phyloP scores from a whole-genome alignment of 1,139 yeast genomes.

The Debaryomyces udenii region DNA sequence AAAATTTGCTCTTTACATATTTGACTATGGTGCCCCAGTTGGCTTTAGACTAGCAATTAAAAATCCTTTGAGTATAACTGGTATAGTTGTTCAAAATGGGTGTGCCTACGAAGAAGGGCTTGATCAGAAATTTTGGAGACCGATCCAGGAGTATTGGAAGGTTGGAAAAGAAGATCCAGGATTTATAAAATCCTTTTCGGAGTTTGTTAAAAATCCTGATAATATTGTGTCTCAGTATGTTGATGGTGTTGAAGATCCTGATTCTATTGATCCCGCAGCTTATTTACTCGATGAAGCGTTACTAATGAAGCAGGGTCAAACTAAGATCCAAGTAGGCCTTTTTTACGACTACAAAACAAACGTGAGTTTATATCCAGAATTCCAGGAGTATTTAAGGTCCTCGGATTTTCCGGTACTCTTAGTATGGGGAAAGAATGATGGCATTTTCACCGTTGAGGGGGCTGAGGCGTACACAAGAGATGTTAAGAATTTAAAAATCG shows the following conservation, averaged over 20 bases:
- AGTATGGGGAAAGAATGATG: constrained; percentile 48
- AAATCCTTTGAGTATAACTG: constrained; percentile 29
- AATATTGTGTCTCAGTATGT: constrained; percentile 31
- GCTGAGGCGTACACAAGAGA: constrained; percentile 41
- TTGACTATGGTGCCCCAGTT: constrained; percentile 50
- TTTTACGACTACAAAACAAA: constrained; percentile 40
- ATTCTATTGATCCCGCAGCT: constrained; percentile 33
- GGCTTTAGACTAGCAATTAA: constrained; percentile 39
- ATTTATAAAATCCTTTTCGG: constrained; percentile 18
- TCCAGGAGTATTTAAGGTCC: constrained; percentile 37
- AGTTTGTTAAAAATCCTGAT: constrained; percentile 19
- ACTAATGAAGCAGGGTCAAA: constrained; percentile 25
- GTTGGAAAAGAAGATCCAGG: constrained; percentile 16
- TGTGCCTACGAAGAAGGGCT: constrained; percentile 47
- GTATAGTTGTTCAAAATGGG: constrained; percentile 44
- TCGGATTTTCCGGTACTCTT: constrained; percentile 39
- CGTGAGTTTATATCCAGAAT: constrained; percentile 34
- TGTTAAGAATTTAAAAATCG: constrained; percentile 26
- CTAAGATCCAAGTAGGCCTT: constrained; percentile 33
- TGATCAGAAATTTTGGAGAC: constrained; percentile 37
- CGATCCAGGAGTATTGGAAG: constrained; percentile 34
- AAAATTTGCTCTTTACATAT: constrained; percentile 36
- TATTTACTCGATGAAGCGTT: constrained; percentile 32
- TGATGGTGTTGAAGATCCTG: constrained; percentile 27
- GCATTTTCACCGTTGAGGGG: constrained; percentile 35